phyloP scores from a whole-genome alignment of 495 filamentous ascomycete species.

The Penicillium simplicissimum region DNA sequence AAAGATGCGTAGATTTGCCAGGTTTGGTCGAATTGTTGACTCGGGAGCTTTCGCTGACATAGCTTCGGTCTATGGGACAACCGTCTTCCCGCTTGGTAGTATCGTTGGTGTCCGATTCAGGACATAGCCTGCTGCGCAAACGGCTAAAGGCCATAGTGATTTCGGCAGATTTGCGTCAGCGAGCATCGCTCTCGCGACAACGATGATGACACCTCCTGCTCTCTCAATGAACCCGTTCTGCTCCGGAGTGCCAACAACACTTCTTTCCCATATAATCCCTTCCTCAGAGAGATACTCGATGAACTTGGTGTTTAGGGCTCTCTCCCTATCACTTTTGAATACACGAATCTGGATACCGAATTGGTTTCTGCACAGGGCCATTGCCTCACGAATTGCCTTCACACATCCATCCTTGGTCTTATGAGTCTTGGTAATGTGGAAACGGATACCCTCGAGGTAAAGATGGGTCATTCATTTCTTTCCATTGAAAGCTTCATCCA shows the following conservation, averaged over 20 bases:
- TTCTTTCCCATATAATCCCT: neutral
- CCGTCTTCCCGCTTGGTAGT: neutral
- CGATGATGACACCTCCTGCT: constrained; percentile 13
- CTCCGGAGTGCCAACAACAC: neutral
- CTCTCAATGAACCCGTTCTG: constrained; percentile 12
- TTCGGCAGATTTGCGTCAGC: constrained; percentile 9
- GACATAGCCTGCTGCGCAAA: constrained; percentile 1
- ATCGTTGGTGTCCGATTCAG: constrained; percentile 12
- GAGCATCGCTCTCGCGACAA: neutral
- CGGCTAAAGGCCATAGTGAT: constrained; percentile 11
- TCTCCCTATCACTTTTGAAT: constrained; percentile 10
- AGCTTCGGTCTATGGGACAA: constrained; percentile 9
- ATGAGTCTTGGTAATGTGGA: constrained; percentile 1
- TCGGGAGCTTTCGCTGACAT: neutral
- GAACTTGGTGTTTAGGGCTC: neutral
- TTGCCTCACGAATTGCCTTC: neutral
- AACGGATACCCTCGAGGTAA: constrained; percentile 13
- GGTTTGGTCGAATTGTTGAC: neutral
- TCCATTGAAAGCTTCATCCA: neutral
- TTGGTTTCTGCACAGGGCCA: neutral
- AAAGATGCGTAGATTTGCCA: constrained; percentile 9
- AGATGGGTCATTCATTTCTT: constrained; percentile 10
- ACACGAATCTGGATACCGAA: constrained; percentile 2
- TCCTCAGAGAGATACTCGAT: neutral
- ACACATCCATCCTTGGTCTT: neutral